Base-by-base conservation (phyloP, 2,329 filamentous ascomycete genomes). In the Verticillium albo-atrum region DNA sequence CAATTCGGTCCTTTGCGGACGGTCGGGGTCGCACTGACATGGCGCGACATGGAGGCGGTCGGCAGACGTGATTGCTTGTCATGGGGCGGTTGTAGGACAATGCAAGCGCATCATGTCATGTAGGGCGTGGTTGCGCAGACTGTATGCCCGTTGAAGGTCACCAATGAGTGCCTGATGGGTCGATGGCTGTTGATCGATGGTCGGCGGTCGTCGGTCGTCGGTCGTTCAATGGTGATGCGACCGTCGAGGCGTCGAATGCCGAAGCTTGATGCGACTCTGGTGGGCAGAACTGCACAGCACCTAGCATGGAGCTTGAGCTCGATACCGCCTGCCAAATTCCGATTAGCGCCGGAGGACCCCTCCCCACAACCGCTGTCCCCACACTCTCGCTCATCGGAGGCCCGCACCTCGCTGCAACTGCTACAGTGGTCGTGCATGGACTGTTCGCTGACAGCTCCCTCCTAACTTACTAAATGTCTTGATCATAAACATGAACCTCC, bases 1-100 rank as follows among this genome's bases (percentile, higher is more conserved):
- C 80, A 82, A 63, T 77, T 80, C 59, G 77, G 73, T 47, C 74
- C 73, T 69, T 74, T 81, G 63, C 79, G 79, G 65, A 74, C 74
- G 64, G 76, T 72, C 60, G 76, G 71, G 37, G 73, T 68, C 57
- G 68, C 64, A 61, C 68, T 66, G 62, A 71, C 75, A 75, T 78
- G 72, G 69, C 75, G 77, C 65, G 75, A 74, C 76, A 78, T 77
- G 64, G 66, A 52, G 64, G 35, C 51, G 52, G 52, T 35, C 25
- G 54, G 57, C 54, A 12, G 3, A 27, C 17, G 53, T 32, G 52
- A 35, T 50, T 17, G 53, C 37, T 59, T 62, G 60, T 60, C 53
- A 62, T 32, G 57, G 56, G 51, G 47, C 28, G n/a, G 20, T 30
- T 37, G 56, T 55, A 34, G 32, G 14, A 30, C 55, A 52, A 34